Percentiles rank a stretch among this genome's conserved stretches.
Conservation (phyloP, 768 basidiomycete species). For the Hericium coralloides region DNA sequence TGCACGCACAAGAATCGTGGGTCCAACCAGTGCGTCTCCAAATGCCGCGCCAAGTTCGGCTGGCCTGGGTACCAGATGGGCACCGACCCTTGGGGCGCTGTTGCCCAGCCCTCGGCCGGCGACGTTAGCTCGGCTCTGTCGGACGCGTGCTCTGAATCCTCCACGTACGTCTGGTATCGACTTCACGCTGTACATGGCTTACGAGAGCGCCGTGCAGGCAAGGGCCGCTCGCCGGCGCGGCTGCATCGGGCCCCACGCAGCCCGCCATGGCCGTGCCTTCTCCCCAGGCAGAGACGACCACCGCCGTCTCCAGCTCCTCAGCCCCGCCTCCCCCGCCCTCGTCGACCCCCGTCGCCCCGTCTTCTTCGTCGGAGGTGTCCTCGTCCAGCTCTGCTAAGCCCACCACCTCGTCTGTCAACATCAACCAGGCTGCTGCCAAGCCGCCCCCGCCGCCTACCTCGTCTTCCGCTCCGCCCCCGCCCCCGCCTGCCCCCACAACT, state of each 20-base stretch:
- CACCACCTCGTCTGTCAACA: constrained; percentile 9
- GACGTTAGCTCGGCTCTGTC: constrained; percentile 29
- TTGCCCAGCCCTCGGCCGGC: constrained; percentile 30
- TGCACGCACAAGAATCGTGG: neutral
- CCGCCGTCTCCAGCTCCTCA: neutral
- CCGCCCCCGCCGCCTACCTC: constrained; percentile 5
- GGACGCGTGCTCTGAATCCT: constrained; percentile 30
- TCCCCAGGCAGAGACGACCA: neutral
- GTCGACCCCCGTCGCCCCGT: neutral
- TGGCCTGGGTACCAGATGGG: constrained; percentile 38
- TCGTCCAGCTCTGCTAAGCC: constrained; percentile 11
- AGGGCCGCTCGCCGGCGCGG: neutral
- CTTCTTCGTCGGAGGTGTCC: neutral
- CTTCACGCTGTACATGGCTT: neutral
- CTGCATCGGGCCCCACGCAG: neutral
- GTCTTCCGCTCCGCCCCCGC: constrained; percentile 13
- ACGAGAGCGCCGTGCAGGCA: neutral
- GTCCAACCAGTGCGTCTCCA: constrained; percentile 4
- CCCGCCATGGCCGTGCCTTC: neutral
- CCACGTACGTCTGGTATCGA: neutral
- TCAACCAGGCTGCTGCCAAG: neutral
- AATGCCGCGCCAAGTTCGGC: constrained; percentile 12
- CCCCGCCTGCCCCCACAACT: constrained; percentile 1
- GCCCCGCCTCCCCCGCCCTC: constrained; percentile 1
- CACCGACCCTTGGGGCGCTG: constrained; percentile 47